Evolutionary conservation across 1,284 basidiomycete genomes (phyloP).

Genomic region (Pascua guehoae): DNA sequence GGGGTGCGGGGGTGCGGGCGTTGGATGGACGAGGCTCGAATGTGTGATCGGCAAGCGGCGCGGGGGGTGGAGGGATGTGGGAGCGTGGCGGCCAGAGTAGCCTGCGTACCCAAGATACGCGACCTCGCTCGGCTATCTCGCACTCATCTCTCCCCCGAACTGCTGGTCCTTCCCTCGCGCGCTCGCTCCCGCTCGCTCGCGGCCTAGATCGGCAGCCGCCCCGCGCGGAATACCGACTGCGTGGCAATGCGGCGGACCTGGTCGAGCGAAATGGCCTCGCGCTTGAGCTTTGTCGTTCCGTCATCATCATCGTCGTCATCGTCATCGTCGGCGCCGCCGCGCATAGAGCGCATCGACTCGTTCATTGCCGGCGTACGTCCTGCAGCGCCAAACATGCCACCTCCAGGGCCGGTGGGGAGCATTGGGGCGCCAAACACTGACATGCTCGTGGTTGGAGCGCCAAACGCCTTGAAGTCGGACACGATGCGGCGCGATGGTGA

Average conservation of each 20-base stretch:
- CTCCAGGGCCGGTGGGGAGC: constrained; percentile 45
- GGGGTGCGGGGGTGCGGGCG: too few species aligned
- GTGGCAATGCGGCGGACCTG: constrained; percentile 63
- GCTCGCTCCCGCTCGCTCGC: not conserved
- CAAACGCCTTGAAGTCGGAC: constrained; percentile 82
- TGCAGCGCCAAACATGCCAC: constrained; percentile 47
- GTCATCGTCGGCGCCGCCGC: constrained; percentile 57
- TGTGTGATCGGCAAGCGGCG: too few species aligned
- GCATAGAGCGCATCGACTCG: constrained; percentile 25
- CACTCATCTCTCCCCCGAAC: too few species aligned
- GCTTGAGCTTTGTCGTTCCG: constrained; percentile 59
- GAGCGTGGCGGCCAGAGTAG: too few species aligned
- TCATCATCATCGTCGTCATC: constrained; percentile 54
- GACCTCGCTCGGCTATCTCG: too few species aligned
- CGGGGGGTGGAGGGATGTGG: too few species aligned
- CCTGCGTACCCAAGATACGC: too few species aligned
- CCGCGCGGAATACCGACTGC: constrained; percentile 52
- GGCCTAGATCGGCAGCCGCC: constrained; percentile 26
- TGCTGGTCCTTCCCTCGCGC: not conserved
- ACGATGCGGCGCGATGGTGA: constrained; percentile 75
- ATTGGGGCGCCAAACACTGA: constrained; percentile 51
- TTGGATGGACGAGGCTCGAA: too few species aligned
- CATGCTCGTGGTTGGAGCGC: constrained; percentile 34
- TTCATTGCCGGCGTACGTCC: constrained; percentile 34
- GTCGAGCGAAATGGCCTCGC: constrained; percentile 78